Evolutionary conservation across 192 early-diverging fungal species (phyloP).

Genomic region (Dimargaris xerosporica): DNA sequence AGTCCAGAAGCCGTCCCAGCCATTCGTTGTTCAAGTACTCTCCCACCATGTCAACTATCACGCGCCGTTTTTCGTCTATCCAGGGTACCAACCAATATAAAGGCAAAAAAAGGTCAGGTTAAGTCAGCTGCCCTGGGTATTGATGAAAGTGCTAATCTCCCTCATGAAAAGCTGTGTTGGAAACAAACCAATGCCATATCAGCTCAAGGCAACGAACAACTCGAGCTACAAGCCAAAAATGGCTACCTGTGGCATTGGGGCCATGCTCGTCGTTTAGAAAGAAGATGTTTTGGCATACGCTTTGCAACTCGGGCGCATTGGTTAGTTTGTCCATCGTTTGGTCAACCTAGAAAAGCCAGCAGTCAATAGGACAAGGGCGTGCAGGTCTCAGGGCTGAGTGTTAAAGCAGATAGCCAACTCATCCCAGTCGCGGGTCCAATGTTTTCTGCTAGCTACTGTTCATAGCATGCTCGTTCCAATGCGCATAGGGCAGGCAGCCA

Average conservation of each 20-base stretch:
- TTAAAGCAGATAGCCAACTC: neutral
- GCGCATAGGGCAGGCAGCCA: no score
- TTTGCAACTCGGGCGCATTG: neutral
- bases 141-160: neutral
- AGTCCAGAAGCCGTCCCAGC: neutral
- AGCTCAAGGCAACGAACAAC: neutral
- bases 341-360: neutral
- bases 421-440: no score
- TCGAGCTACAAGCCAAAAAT: neutral
- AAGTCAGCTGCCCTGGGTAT: neutral
- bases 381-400: neutral
- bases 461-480: no score
- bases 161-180: neutral
- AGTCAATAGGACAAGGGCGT: neutral
- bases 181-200: neutral
- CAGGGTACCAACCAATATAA: neutral
- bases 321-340: neutral
- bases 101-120: neutral
- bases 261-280: neutral
- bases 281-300: neutral
- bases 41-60: constrained; percentile 1
- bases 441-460: no score
- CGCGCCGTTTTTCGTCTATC: neutral
- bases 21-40: constrained; percentile 8
- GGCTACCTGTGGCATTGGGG: neutral